phyloP scores from a whole-genome alignment of 345 rosid species.

The Citrus maxima region DNA sequence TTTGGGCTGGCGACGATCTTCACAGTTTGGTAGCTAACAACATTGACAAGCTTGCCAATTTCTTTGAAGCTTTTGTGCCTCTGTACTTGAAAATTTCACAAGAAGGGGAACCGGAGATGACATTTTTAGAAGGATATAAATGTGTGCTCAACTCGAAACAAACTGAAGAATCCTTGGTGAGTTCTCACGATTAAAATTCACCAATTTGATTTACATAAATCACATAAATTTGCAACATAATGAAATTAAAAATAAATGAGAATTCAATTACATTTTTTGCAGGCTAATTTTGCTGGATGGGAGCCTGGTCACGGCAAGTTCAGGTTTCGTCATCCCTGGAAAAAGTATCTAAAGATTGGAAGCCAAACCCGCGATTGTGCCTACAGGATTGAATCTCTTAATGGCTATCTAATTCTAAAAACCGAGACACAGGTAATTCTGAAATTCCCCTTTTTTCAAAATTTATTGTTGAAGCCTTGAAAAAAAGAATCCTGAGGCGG shows the following conservation, averaged over 20 bases:
- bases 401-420: slow-evolving; percentile 14
- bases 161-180: slow-evolving; percentile 33
- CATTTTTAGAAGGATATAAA: slow-evolving; percentile 19
- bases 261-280: neutral
- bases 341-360: slow-evolving; percentile 32
- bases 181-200: neutral
- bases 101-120: slow-evolving; percentile 3
- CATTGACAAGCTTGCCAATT: slow-evolving; percentile 18
- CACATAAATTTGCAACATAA: neutral
- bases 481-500: too few relatives aligned
- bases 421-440: neutral
- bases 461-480: neutral
- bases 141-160: slow-evolving; percentile 27
- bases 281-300: slow-evolving; percentile 44
- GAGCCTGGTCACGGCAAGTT: slow-evolving; percentile 41
- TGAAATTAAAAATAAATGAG: too few relatives aligned
- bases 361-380: slow-evolving; percentile 36
- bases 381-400: slow-evolving; percentile 29
- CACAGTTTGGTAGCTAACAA: slow-evolving; percentile 12
- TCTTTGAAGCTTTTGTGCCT: slow-evolving; percentile 24
- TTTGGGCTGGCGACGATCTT: slow-evolving; percentile 21
- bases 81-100: slow-evolving; percentile 10
- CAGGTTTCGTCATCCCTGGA: slow-evolving; percentile 43
- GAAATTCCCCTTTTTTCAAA: neutral
- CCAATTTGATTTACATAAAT: too few relatives aligned